Conservation (phyloP, 164 flowering plant species). For the Cinnamomum micranthum region DNA sequence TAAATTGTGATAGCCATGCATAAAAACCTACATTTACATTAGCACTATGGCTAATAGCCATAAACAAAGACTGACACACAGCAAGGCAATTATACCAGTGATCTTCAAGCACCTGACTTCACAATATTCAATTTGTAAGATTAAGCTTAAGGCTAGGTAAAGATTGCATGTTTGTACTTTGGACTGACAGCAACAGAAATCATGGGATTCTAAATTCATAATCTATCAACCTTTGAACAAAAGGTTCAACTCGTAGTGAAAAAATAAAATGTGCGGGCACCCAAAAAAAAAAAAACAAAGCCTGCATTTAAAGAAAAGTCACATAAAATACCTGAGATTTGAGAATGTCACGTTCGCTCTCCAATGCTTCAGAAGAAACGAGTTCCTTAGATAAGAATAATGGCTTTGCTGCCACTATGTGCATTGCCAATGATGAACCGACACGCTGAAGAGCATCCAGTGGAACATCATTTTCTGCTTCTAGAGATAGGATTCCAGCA, state of each 20-base stretch:
- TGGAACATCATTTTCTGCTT: conserved; percentile 50
- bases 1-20: neutral
- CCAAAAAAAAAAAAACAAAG: too few species aligned
- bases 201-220: neutral
- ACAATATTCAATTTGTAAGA: neutral
- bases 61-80: too few species aligned
- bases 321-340: conserved; percentile 68
- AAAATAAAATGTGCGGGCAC: too few species aligned
- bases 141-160: neutral
- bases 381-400: conserved; percentile 75
- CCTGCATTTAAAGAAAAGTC: neutral
- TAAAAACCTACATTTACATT: neutral
- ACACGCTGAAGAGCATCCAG: conserved; percentile 61
- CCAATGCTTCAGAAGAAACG: conserved; percentile 75
- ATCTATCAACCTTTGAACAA: neutral
- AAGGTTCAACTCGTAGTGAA: neutral
- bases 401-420: conserved; percentile 91
- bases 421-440: conserved; percentile 97
- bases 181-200: neutral
- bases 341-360: conserved; percentile 75
- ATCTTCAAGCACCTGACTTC: neutral
- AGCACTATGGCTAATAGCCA: neutral
- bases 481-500: conserved; percentile 79
- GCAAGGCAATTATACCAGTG: too few species aligned
- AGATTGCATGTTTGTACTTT: too few species aligned